phyloP scores from a whole-genome alignment of 306 rosid species.

The Cicer chorassanicum region DNA sequence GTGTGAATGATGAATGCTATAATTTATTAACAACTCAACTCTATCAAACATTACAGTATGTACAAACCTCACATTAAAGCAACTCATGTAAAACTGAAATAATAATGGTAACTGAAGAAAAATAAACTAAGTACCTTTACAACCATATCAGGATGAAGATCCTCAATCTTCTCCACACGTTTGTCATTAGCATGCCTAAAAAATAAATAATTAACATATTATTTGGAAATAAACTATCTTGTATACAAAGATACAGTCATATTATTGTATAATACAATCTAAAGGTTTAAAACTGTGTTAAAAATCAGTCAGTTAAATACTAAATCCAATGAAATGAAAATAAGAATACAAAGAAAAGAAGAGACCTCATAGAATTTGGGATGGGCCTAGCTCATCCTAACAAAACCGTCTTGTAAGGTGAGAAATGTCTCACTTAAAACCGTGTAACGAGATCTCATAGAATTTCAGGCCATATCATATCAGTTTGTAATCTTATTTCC shows the following conservation, averaged over 20 bases:
- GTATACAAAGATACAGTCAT: neutral
- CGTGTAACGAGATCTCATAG: no score
- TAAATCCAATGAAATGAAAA: neutral
- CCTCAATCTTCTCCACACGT: constrained; percentile 64
- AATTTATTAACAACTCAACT: neutral
- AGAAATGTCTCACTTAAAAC: no score
- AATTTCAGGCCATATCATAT: no score
- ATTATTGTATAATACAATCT: constrained; percentile 9
- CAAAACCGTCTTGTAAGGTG: no score
- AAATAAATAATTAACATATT: constrained; percentile 28
- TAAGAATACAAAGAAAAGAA: neutral
- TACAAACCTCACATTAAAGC: neutral
- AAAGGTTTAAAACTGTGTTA: neutral
- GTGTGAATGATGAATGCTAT: neutral
- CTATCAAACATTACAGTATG: neutral
- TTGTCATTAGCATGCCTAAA: constrained; percentile 53
- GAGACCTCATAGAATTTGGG: neutral
- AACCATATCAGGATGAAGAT: constrained; percentile 70
- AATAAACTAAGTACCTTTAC: constrained; percentile 63
- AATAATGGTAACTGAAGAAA: constrained; percentile 6
- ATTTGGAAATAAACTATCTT: constrained; percentile 1
- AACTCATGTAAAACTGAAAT: constrained; percentile 16
- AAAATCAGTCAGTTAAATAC: neutral
- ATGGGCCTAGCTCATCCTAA: neutral
- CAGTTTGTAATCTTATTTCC: no score